Evolutionary conservation across 495 filamentous ascomycete genomes (phyloP).

Genomic region (Neurospora sublineolata): DNA sequence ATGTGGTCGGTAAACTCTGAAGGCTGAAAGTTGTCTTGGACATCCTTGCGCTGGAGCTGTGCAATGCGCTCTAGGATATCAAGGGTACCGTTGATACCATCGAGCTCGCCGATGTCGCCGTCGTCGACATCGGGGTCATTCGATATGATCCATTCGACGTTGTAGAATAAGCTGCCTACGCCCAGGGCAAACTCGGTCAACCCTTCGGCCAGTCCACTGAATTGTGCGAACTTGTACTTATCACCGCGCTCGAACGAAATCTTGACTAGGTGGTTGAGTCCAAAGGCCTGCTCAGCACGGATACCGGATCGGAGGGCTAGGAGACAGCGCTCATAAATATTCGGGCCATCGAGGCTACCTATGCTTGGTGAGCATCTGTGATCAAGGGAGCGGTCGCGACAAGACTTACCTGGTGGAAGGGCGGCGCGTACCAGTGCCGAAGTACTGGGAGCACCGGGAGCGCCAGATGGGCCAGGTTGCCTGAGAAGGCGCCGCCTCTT

Average conservation of each 20-base stretch:
- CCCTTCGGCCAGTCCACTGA: constrained; percentile 79
- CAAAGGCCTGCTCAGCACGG: constrained; percentile 73
- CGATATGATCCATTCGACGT: constrained; percentile 68
- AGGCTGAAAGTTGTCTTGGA: constrained; percentile 63
- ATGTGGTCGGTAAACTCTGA: constrained; percentile 59
- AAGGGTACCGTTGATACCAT: constrained; percentile 65
- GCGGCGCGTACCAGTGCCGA: constrained; percentile 9
- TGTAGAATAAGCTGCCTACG: constrained; percentile 61
- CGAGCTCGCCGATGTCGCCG: constrained; percentile 43
- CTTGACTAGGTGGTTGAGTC: constrained; percentile 83
- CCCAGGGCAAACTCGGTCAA: constrained; percentile 74
- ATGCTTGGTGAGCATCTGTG: constrained; percentile 8
- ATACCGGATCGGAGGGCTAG: constrained; percentile 69
- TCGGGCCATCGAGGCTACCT: constrained; percentile 59
- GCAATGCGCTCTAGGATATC: constrained; percentile 61
- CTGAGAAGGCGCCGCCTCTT: constrained; percentile 28
- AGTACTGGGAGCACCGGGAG: constrained; percentile 14
- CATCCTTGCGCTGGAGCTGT: constrained; percentile 37
- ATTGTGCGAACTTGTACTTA: constrained; percentile 88
- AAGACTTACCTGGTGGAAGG: constrained; percentile 17
- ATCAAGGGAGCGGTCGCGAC: neutral
- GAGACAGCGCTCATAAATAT: constrained; percentile 81
- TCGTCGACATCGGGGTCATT: constrained; percentile 49
- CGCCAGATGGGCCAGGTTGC: constrained; percentile 10
- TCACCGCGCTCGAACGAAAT: constrained; percentile 90